Conservation (phyloP, 768 basidiomycete genomes). For the Hortiboletus flavorubellus region DNA sequence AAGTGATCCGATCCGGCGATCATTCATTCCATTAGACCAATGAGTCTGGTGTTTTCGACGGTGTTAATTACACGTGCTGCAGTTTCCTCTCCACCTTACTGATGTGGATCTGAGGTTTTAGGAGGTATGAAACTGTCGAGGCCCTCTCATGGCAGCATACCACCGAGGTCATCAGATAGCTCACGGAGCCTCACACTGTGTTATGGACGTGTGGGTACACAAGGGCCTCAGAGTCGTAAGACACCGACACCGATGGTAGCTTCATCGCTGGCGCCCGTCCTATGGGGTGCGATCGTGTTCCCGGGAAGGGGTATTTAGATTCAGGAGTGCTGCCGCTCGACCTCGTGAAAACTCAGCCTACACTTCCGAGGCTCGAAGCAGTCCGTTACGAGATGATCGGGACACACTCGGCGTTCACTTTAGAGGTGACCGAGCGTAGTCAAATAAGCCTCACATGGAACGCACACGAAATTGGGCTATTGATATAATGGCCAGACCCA, state of each 20-base stretch:
- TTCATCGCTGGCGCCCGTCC: not conserved
- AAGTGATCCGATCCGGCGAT: not conserved
- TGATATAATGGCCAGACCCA: not conserved
- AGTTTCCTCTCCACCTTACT: too few species aligned
- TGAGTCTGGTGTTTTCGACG: not conserved
- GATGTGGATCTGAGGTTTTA: too few species aligned
- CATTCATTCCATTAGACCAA: not conserved
- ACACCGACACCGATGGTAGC: not conserved
- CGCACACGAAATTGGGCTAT: not conserved
- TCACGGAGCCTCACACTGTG: too few species aligned
- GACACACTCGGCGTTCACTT: not conserved
- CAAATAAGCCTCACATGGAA: not conserved
- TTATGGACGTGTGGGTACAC: not conserved
- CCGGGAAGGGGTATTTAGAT: not conserved
- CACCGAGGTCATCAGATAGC: too few species aligned
- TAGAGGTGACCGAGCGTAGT: not conserved
- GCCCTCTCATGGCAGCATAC: too few species aligned
- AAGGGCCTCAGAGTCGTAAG: not conserved
- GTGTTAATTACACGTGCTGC: not conserved
- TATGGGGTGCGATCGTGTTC: not conserved
- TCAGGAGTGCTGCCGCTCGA: not conserved
- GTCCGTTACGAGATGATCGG: not conserved
- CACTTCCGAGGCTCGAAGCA: not conserved
- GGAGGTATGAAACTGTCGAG: too few species aligned
- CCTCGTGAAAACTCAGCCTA: not conserved